phyloP scores from a whole-genome alignment of 2,329 filamentous ascomycete genomes.

The Aspergillus calidoustus region DNA sequence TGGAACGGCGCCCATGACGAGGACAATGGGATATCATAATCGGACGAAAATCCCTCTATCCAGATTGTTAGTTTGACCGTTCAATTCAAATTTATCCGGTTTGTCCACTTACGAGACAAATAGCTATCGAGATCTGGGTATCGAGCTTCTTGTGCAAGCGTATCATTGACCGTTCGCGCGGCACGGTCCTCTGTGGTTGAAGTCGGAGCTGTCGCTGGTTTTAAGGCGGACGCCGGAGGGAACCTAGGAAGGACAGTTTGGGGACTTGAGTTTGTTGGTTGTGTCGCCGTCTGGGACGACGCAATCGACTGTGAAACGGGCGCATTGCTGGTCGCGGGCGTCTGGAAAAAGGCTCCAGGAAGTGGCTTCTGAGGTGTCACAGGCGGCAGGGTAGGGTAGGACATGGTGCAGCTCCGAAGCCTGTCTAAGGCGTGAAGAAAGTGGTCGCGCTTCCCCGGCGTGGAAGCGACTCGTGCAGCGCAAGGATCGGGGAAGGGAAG shows the following conservation, averaged over 20 bases:
- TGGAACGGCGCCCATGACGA: slow-evolving; percentile 87
- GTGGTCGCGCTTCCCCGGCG: slow-evolving; percentile 30
- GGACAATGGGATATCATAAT: slow-evolving; percentile 77
- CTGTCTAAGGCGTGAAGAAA: slow-evolving; percentile 18
- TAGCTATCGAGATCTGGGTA: slow-evolving; percentile 92
- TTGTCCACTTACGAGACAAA: slow-evolving; percentile 73
- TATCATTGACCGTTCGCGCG: slow-evolving; percentile 79
- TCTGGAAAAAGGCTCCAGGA: slow-evolving; percentile 48
- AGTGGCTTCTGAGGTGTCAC: slow-evolving; percentile 47
- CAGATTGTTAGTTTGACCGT: slow-evolving; percentile 17
- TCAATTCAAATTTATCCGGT: slow-evolving; percentile 33
- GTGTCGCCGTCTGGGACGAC: slow-evolving; percentile 33
- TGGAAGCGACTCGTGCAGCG: slow-evolving; percentile 25
- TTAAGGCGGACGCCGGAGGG: slow-evolving; percentile 42
- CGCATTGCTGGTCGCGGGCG: slow-evolving; percentile 43
- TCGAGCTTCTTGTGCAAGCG: slow-evolving; percentile 73
- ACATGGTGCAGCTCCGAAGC: slow-evolving; percentile 41
- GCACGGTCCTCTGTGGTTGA: slow-evolving; percentile 77
- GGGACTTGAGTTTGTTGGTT: slow-evolving; percentile 35
- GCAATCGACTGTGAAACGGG: slow-evolving; percentile 41
- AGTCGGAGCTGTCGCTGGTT: slow-evolving; percentile 52
- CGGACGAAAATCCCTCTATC: slow-evolving; percentile 83
- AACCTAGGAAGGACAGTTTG: slow-evolving; percentile 40
- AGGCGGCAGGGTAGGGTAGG: slow-evolving; percentile 43
- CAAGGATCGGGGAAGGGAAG: slow-evolving; percentile 17